Conservation (phyloP, 371 early-diverging fungal species). For the Synchytrium microbalum region DNA sequence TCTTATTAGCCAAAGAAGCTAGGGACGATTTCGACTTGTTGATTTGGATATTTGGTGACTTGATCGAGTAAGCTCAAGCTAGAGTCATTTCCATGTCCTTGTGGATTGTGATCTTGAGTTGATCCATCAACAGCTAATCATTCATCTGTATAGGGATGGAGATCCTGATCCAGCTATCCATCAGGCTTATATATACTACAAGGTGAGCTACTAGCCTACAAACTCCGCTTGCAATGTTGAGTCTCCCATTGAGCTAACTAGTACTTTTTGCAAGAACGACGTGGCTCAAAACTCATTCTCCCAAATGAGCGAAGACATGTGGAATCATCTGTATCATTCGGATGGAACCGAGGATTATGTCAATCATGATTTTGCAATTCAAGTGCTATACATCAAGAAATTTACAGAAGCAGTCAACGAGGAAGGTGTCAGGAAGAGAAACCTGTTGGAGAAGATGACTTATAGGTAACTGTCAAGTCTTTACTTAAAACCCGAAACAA, state of each 20-base stretch:
- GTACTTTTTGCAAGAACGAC: too few species aligned
- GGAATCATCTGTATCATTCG: not conserved
- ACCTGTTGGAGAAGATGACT: not conserved
- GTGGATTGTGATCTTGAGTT: too few species aligned
- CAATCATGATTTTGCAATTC: not conserved
- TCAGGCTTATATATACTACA: too few species aligned
- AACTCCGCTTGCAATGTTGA: too few species aligned
- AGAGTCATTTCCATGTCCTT: too few species aligned
- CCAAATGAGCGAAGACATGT: not conserved
- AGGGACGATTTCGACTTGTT: not conserved
- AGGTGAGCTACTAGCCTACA: too few species aligned
- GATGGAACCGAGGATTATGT: not conserved
- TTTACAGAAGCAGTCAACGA: not conserved
- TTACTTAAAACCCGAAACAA: too few species aligned
- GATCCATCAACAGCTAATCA: too few species aligned
- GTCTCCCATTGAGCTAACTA: too few species aligned
- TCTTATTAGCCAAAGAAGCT: not conserved
- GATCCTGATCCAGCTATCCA: too few species aligned
- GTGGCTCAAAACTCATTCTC: not conserved
- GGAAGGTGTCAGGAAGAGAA: not conserved
- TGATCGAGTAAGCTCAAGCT: not conserved
- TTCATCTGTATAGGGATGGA: too few species aligned
- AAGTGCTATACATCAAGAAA: not conserved
- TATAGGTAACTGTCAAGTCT: too few species aligned
- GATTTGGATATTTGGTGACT: not conserved